These are phyloP conservation scores for Gamarada debralockiae DNA, from an alignment of 495 filamentous ascomycete genomes.

Conservation along the genomic window DNA sequence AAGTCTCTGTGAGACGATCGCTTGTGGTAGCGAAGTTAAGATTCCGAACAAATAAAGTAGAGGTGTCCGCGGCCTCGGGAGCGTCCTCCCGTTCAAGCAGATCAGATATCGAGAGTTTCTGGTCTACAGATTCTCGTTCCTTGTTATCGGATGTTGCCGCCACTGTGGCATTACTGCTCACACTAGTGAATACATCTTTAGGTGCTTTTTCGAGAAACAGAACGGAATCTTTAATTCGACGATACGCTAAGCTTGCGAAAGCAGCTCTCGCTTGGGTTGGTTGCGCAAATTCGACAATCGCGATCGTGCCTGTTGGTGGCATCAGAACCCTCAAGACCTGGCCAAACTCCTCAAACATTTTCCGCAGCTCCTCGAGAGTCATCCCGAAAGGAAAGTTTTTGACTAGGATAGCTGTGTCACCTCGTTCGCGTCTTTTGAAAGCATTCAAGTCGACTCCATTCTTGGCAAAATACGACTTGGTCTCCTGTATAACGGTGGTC, in stretches of 20 bases:
- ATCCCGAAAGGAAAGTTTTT: constrained; percentile 93
- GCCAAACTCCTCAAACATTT: constrained; percentile 69
- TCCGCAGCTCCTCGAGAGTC: constrained; percentile 59
- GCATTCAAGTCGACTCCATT: constrained; percentile 89
- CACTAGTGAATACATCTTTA: constrained; percentile 65
- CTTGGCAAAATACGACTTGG: constrained; percentile 80
- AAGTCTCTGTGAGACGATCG: constrained; percentile 64
- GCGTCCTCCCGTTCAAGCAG: constrained; percentile 53
- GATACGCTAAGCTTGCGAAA: constrained; percentile 79
- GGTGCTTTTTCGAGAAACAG: constrained; percentile 94
- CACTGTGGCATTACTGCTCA: constrained; percentile 24
- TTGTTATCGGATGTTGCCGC: constrained; percentile 18
- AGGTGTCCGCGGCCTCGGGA: constrained; percentile 54
- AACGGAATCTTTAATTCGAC: constrained; percentile 84
- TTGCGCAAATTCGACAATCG: constrained; percentile 81
- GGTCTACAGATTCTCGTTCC: constrained; percentile 15
- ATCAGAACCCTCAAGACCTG: constrained; percentile 74
- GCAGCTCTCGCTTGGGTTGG: constrained; percentile 75
- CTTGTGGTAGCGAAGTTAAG: constrained; percentile 88
- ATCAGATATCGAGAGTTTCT: constrained; percentile 35
- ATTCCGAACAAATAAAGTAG: constrained; percentile 88
- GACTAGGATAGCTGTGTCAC: constrained; percentile 83
- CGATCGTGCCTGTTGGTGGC: constrained; percentile 88
- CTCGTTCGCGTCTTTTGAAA: constrained; percentile 78
- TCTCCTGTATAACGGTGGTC: constrained; percentile 93